Conservation (phyloP, 805 yeast species). For the Barnettozyma californica region DNA sequence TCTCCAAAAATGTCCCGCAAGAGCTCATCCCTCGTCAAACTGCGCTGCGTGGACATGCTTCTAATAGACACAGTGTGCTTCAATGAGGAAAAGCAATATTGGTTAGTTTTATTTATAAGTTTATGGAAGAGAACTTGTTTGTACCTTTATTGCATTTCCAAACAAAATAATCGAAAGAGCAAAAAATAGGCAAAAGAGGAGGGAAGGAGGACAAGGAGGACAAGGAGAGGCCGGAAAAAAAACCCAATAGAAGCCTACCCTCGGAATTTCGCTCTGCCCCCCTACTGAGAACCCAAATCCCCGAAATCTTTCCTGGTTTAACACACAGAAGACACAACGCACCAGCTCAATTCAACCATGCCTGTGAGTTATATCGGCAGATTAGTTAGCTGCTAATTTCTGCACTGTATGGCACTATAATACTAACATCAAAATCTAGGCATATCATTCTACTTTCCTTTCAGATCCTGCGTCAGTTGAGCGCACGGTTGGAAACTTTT, state of each 20-base stretch:
- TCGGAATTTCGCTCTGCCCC: background rate
- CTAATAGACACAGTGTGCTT: background rate
- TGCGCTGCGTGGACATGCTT: conserved; percentile 9
- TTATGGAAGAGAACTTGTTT: too few species aligned
- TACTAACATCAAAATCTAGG: conserved; percentile 31
- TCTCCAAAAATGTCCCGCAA: conserved; percentile 29
- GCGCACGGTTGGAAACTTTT: conserved; percentile 70
- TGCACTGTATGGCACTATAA: background rate
- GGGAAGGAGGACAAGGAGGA: background rate
- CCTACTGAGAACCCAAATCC: conserved; percentile 4
- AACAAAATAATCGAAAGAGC: conserved; percentile 1
- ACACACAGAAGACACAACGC: background rate
- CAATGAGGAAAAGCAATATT: background rate
- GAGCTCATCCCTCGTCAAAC: conserved; percentile 24
- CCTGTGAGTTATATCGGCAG: conserved; percentile 9
- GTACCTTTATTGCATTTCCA: too few species aligned
- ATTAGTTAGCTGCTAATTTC: too few species aligned
- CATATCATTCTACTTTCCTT: conserved; percentile 76
- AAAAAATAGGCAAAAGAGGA: conserved; percentile 3
- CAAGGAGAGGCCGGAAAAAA: background rate
- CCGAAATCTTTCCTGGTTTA: conserved; percentile 10
- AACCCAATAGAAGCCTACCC: background rate
- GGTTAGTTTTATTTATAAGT: too few species aligned
- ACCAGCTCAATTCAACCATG: conserved; percentile 5
- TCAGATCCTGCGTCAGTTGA: conserved; percentile 53